Percentiles rank a stretch among this genome's conserved stretches.
Evolutionary conservation across 768 basidiomycete species (phyloP).

Genomic region (Coprinopsis sp.): DNA sequence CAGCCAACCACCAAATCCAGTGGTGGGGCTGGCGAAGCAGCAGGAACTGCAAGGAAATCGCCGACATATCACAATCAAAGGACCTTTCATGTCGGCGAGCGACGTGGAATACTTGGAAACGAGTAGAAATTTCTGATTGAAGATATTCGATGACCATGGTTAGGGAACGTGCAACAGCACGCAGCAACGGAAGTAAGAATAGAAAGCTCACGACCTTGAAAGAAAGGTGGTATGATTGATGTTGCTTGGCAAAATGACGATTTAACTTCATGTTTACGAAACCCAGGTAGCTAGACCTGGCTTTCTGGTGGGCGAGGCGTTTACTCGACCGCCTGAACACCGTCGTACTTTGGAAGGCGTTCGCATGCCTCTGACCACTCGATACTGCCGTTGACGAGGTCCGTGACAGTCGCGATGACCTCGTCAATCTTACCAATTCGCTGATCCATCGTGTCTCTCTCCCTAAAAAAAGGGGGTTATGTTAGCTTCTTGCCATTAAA

Average conservation of each 20-base stretch:
- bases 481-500: conserved; percentile 5
- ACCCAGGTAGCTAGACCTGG: not conserved
- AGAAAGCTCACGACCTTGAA: no score
- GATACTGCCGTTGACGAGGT: conserved; percentile 69
- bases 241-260: no score
- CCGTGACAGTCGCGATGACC: conserved; percentile 75
- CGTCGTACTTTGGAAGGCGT: conserved; percentile 75
- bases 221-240: not conserved
- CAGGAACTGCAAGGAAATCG: no score
- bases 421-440: conserved; percentile 87
- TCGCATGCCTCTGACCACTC: conserved; percentile 75
- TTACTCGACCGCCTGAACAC: conserved; percentile 78
- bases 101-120: no score
- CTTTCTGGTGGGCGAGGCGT: not conserved
- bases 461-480: conserved; percentile 40
- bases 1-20: no score
- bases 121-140: no score
- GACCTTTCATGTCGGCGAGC: no score
- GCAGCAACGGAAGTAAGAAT: no score
- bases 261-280: not conserved
- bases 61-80: no score
- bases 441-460: conserved; percentile 93
- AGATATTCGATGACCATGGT: no score
- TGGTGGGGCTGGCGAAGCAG: no score
- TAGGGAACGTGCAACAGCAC: no score